Evolutionary conservation across 169 alveolate species (phyloP).

Genomic region (Eimeria sp.): DNA sequence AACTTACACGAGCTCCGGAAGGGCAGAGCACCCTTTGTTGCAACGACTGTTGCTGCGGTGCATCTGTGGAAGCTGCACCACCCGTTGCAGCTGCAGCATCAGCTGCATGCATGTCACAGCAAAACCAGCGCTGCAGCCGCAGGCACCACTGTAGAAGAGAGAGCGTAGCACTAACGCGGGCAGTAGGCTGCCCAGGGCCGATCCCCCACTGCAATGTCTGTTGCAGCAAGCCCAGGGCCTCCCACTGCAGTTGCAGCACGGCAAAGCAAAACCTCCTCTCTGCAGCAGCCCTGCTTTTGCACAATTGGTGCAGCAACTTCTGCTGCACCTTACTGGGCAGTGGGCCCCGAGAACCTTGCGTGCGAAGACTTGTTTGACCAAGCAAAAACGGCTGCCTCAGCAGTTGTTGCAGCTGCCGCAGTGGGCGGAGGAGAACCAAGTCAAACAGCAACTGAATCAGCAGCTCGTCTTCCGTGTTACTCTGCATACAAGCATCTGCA

Average conservation of each 20-base stretch:
- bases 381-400: conserved; percentile 16
- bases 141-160: conserved; percentile 63
- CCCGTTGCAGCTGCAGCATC: conserved; percentile 16
- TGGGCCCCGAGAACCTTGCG: conserved; percentile 42
- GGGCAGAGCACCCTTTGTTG: conserved; percentile 49
- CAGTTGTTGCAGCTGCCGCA: conserved; percentile 41
- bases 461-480: conserved; percentile 66
- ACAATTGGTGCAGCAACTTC: conserved; percentile 57
- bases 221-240: conserved; percentile 70
- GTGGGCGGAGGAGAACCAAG: conserved; percentile 54
- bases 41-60: conserved; percentile 17
- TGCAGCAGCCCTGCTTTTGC: conserved; percentile 64
- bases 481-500: conserved; percentile 34
- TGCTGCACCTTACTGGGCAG: conserved; percentile 64
- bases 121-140: conserved; percentile 72
- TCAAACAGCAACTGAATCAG: conserved; percentile 66
- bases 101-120: conserved; percentile 46
- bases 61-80: background rate
- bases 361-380: conserved; percentile 19
- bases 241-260: conserved; percentile 78
- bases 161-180: conserved; percentile 54
- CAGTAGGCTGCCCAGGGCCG: conserved; percentile 56
- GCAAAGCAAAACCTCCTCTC: conserved; percentile 60
- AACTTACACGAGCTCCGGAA: conserved; percentile 16
- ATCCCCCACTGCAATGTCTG: conserved; percentile 62